Conservation (phyloP, 2,329 filamentous ascomycete genomes). For the Penicillium rolfsii region DNA sequence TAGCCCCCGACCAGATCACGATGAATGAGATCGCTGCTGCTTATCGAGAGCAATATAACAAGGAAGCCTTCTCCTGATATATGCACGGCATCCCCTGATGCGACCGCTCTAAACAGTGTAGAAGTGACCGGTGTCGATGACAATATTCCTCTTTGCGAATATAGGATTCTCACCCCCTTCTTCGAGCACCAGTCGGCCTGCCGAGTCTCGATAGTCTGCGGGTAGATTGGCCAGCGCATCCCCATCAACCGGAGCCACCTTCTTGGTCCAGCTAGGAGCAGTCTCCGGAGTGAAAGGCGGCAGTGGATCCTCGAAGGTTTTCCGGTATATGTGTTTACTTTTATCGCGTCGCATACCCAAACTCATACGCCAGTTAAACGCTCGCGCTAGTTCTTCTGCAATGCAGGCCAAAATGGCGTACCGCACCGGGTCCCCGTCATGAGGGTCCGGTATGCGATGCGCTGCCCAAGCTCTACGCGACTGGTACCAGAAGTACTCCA, state of each 20-base stretch:
- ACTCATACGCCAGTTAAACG: slow-evolving; percentile 34
- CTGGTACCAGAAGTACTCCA: slow-evolving; percentile 33
- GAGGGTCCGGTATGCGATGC: slow-evolving; percentile 29
- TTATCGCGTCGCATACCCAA: slow-evolving; percentile 30
- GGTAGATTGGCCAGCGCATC: slow-evolving; percentile 18
- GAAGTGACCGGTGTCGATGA: slow-evolving; percentile 33
- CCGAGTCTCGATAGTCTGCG: slow-evolving; percentile 13
- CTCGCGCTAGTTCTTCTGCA: slow-evolving; percentile 27
- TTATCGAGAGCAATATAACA: slow-evolving; percentile 32
- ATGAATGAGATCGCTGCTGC: slow-evolving; percentile 36
- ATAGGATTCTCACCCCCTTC: slow-evolving; percentile 21
- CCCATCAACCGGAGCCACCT: slow-evolving; percentile 23
- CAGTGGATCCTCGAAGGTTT: slow-evolving; percentile 25
- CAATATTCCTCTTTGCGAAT: slow-evolving; percentile 32
- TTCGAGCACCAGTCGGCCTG: slow-evolving; percentile 29
- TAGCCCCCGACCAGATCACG: slow-evolving; percentile 32
- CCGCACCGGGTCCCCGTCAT: slow-evolving; percentile 33
- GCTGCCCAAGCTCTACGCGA: slow-evolving; percentile 23
- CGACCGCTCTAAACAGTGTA: slow-evolving; percentile 30
- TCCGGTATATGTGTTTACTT: slow-evolving; percentile 30
- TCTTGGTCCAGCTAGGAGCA: slow-evolving; percentile 25
- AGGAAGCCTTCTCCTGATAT: slow-evolving; percentile 27
- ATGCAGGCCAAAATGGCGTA: slow-evolving; percentile 35
- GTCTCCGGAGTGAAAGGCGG: slow-evolving; percentile 29
- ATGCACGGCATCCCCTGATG: neutral